Base-by-base conservation (phyloP, 257 asterid genomes). In the Thymus quinquecostatus region DNA sequence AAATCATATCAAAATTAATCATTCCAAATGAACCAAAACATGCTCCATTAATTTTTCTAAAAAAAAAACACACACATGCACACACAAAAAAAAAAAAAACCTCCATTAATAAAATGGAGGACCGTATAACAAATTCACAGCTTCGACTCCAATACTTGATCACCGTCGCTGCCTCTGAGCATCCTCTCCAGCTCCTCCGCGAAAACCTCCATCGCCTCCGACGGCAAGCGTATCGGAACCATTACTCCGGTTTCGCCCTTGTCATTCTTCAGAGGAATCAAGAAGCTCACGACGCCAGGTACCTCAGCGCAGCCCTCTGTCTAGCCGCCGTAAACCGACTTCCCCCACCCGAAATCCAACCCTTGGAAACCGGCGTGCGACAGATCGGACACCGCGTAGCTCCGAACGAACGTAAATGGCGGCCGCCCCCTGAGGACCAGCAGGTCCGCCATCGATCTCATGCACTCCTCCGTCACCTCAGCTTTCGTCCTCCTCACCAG, bases 321-420 rank as follows among this genome's bases (percentile, higher is more conserved):
- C 5, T 88, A 85, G 0, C 97, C 97, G 1, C 87, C 88, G 53
- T 85, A 88, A 9, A 40, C 84, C 1, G 92, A 71, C 66, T 55
- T 84, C 0, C 96, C 97, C 96, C 93, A 90, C 14, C 94, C 96
- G 11, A 88, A 86, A 32, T 90, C 93, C 33, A 88, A 83, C 8
- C 83, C 86, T 0, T 69, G 82, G 10, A 85, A 86, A 0, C 93
- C 93, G 0, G 87, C 86, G 32, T 84, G 77, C 4, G 86, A 84
- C 48, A 89, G 81, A 50, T 89, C 95, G 0, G 91, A 90, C 2
- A 86, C 88, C 0, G 82, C n/a, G 29, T 54, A 88, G 28, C 75
- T 72, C 43, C 88, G 57, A 3, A 79, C 90, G 55, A 84, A 81
- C 1, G 81, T 48, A 64, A 82, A 78, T 73, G 77, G 86, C 0